Percentiles rank a stretch among this genome's conserved stretches.
Conservation (phyloP, 164 flowering plant species). For the Vitis rotundifolia region DNA sequence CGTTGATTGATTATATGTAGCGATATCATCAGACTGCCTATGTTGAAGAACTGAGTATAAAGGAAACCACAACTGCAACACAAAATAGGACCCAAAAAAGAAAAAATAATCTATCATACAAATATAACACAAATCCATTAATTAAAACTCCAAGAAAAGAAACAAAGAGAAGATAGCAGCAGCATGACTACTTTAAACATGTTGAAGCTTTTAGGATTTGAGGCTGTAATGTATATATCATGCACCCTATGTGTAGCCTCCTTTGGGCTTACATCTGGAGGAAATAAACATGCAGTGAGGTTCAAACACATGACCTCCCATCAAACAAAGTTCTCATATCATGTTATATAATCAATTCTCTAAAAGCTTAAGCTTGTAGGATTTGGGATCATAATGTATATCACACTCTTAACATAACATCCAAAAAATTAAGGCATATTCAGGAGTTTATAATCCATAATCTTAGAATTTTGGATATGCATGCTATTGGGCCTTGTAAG, state of each 20-base stretch:
- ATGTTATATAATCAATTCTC: no score
- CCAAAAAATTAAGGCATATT: background rate
- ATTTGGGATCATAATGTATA: no score
- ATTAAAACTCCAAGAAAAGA: background rate
- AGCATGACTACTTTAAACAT: background rate
- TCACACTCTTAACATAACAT: no score
- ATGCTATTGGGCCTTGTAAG: no score
- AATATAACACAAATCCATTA: background rate
- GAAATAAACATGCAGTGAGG: no score
- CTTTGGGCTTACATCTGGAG: no score
- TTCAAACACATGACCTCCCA: no score
- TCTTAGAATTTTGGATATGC: background rate
- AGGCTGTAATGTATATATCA: no score
- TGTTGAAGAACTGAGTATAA: constrained; percentile 62
- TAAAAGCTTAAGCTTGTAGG: no score
- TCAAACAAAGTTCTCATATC: no score
- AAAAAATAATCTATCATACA: background rate
- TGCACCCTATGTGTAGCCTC: no score
- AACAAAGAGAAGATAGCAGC: background rate
- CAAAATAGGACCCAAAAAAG: background rate
- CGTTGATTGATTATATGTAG: constrained; percentile 40
- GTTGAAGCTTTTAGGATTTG: no score
- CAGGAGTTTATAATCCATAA: background rate
- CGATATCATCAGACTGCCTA: constrained; percentile 33
- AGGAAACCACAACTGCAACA: constrained; percentile 93